These are phyloP conservation scores for Marasmius tenuissimus DNA, from an alignment of 1,284 basidiomycete species.

Conservation along the genomic window DNA sequence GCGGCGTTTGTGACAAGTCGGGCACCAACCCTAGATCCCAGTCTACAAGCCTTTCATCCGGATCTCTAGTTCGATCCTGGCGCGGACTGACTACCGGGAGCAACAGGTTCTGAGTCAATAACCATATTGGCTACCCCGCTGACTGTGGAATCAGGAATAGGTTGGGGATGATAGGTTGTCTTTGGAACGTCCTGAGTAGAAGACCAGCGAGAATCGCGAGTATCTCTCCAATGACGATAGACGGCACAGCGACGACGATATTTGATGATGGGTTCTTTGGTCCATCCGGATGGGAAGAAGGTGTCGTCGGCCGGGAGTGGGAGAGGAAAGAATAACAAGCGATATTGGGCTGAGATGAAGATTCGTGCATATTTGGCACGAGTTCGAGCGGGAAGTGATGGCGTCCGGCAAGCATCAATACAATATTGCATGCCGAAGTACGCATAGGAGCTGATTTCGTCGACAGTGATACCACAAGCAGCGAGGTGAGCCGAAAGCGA, in stretches of 20 bases:
- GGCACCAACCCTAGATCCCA: no score
- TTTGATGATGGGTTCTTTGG: neutral
- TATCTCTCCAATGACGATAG: neutral
- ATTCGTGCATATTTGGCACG: neutral
- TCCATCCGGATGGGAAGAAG: neutral
- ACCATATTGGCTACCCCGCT: neutral
- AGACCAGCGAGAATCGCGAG: neutral
- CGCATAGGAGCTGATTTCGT: neutral
- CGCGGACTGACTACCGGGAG: neutral
- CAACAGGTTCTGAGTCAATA: neutral
- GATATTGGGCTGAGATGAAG: no score
- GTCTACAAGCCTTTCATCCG: no score
- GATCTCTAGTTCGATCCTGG: no score
- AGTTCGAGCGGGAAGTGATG: neutral
- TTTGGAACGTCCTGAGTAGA: neutral
- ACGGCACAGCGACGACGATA: neutral
- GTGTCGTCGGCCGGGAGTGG: neutral
- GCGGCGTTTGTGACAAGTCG: no score
- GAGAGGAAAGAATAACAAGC: neutral
- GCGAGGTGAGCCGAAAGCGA: neutral
- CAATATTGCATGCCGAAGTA: neutral
- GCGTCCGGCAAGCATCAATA: neutral
- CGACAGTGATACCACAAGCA: neutral
- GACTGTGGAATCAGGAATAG: neutral
- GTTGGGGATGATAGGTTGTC: neutral